These are phyloP conservation scores for Yamadazyma conglobata DNA, from an alignment of 1,139 yeast species.

Conservation along the genomic window DNA sequence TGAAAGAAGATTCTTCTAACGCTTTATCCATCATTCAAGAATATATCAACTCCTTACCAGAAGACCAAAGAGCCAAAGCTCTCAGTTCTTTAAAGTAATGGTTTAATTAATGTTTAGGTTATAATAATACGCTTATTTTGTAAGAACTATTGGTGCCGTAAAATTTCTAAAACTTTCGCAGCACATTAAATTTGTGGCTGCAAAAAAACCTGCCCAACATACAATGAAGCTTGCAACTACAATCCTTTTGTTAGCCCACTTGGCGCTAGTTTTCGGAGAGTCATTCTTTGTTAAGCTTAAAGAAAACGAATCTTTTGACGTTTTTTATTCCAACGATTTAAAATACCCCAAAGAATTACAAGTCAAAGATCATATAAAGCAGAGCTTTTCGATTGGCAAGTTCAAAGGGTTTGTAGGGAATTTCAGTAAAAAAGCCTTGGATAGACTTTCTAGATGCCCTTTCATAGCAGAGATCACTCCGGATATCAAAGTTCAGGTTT, in stretches of 20 bases:
- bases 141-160: too few relatives aligned
- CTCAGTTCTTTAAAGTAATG: conserved; percentile 33
- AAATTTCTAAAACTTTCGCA: too few relatives aligned
- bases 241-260: not conserved
- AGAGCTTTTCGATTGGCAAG: conserved; percentile 54
- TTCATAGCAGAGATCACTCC: conserved; percentile 57
- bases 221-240: not conserved
- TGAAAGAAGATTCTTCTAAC: conserved; percentile 53
- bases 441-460: conserved; percentile 45
- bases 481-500: conserved; percentile 52
- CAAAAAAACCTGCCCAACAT: conserved; percentile 1
- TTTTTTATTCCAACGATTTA: conserved; percentile 38
- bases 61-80: conserved; percentile 51
- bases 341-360: conserved; percentile 28
- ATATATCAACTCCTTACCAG: conserved; percentile 54
- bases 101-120: conserved; percentile 18
- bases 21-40: conserved; percentile 60
- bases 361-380: conserved; percentile 42
- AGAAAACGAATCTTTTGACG: conserved; percentile 30
- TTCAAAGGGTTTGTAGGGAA: conserved; percentile 65
- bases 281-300: conserved; percentile 27
- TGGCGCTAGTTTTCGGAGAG: conserved; percentile 3
- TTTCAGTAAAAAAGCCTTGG: conserved; percentile 46
- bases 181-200: too few relatives aligned
- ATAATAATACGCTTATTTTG: too few relatives aligned